Evolutionary conservation across 1,284 basidiomycete species (phyloP), one percentile per base, ranked within the genome.

Genomic region (Papiliotrema nemorosa): DNA sequence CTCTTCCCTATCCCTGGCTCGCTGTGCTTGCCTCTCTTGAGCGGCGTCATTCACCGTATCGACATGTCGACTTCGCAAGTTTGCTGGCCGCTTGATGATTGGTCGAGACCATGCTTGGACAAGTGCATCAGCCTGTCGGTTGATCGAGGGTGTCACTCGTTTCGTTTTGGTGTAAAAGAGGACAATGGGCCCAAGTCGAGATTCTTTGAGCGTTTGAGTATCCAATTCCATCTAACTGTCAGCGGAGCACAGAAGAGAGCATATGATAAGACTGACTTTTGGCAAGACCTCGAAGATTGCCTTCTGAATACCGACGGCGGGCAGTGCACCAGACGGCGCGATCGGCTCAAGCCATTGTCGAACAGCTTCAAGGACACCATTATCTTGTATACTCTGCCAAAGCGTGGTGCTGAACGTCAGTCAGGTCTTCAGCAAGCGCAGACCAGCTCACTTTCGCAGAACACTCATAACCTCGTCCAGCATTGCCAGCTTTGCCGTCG

Each of bases 281-380:
- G 80, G 81, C 21, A 98, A 78, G 47, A 86, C 82, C 37, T 84
- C 81, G 74, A 98, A 93, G 60, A 98, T 84, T 50, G 93, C 88
- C 47, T 85, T 85, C 70, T 97, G 94, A 65, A 98, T 97, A 72
- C 94, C 97, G 47, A 97, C 82, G 2, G 91, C 90, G 0, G 96
- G 94, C 5, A 99, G 81, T 2, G 90, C 93, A 45, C 82, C 83
- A 76, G 97, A 92, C 0, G 87, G 88, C 3, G 49, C 29, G 10
- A 97, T 82, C 1, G 96, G 94, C 66, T 98, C 94, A 3, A 99
- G 84, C 91, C 92, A 99, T 35, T 83, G 79, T 49, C 84, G 82
- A 49, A 98, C 91, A 3, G 87, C 91, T 63, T 92, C 89, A 25
- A 99, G 81, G 31, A 97, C 69, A 59, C 94, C 93, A 73, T 93